phyloP scores from a whole-genome alignment of 148 eudicot species.

The Rhododendron ferrugineum region DNA sequence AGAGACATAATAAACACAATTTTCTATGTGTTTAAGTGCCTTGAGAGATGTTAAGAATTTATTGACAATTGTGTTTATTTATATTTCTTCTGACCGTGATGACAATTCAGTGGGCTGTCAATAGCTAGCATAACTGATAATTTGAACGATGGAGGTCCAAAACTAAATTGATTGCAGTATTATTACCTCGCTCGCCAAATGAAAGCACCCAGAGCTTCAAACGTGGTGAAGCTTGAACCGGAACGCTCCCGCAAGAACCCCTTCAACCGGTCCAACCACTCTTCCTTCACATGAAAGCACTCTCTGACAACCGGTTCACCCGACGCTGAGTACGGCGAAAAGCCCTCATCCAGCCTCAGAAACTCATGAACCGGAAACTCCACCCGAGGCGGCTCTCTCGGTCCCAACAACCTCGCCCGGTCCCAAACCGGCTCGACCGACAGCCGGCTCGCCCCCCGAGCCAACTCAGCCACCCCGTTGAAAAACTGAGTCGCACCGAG shows the following conservation, averaged over 20 bases:
- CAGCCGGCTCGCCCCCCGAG: conserved; percentile 33
- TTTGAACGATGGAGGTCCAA: no score
- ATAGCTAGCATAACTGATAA: no score
- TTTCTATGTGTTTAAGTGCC: no score
- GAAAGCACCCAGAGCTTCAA: conserved; percentile 73
- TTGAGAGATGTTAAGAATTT: no score
- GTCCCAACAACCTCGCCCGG: conserved; percentile 45
- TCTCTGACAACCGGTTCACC: conserved; percentile 32
- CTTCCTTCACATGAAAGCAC: conserved; percentile 42
- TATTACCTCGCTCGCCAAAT: conserved; percentile 66
- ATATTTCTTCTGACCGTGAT: no score
- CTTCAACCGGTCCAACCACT: conserved; percentile 55
- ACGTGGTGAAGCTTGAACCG: conserved; percentile 55
- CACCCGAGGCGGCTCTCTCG: conserved; percentile 44
- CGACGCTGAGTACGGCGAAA: conserved; percentile 16
- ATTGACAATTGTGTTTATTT: no score
- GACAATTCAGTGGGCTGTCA: no score
- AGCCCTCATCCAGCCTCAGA: conserved; percentile 33
- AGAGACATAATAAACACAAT: no score
- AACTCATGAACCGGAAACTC: conserved; percentile 45
- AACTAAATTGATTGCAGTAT: background rate
- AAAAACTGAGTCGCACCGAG: conserved; percentile 59
- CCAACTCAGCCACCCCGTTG: conserved; percentile 48
- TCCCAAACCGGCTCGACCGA: conserved; percentile 53
- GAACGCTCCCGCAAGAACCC: conserved; percentile 31